Conservation (phyloP, 208 protist species). For the Tritrichomonas musculus region DNA sequence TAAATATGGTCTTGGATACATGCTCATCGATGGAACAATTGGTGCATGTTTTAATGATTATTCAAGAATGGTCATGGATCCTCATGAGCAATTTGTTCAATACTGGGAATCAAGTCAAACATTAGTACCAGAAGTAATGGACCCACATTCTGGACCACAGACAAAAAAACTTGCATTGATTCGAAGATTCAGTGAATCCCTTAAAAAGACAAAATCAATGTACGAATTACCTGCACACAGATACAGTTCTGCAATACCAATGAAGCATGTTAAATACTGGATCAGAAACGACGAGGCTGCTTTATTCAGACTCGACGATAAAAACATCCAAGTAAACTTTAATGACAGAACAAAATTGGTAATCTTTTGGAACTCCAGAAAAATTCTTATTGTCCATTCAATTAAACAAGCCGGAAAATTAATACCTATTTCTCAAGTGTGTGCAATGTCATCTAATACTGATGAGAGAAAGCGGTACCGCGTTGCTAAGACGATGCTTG, state of each 20-base stretch:
- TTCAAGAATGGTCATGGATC: constrained; percentile 79
- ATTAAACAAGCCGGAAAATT: neutral
- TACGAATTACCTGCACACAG: neutral
- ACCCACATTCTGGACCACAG: neutral
- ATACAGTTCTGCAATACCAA: neutral
- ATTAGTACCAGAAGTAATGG: neutral
- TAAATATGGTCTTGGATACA: constrained; percentile 93
- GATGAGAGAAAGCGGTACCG: neutral
- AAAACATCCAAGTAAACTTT: constrained; percentile 21
- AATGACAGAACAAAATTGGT: neutral
- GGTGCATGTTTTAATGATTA: constrained; percentile 95
- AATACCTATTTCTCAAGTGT: neutral
- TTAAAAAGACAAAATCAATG: neutral
- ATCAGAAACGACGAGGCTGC: neutral
- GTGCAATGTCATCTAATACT: neutral
- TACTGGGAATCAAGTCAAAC: neutral
- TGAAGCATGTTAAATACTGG: constrained; percentile 28
- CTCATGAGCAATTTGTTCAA: constrained; percentile 37
- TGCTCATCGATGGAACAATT: constrained; percentile 73
- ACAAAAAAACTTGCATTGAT: neutral
- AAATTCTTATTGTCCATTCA: neutral
- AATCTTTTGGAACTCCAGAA: neutral
- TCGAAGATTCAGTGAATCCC: neutral
- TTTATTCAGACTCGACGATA: neutral
- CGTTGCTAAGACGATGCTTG: neutral